These are phyloP conservation scores for Metschnikowia anglica DNA, from an alignment of 805 yeast genomes.

Conservation along the genomic window DNA sequence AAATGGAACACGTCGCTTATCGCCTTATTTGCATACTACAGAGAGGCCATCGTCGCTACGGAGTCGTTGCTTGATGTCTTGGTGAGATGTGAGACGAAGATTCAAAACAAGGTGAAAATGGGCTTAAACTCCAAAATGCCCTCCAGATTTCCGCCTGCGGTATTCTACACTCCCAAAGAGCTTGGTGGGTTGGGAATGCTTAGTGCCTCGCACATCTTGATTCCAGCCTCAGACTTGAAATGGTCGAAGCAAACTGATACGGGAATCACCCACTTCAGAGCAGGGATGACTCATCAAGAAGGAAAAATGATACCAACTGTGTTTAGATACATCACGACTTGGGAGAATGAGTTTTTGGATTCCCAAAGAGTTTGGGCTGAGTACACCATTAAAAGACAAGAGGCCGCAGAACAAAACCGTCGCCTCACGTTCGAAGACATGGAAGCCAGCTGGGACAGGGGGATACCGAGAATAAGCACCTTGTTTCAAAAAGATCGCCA, in stretches of 20 bases:
- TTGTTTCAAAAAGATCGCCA: slow-evolving; percentile 93
- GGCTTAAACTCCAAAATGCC: slow-evolving; percentile 99
- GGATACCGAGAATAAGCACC: slow-evolving; percentile 93
- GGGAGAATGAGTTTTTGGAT: slow-evolving; percentile 95
- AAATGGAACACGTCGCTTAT: slow-evolving; percentile 94
- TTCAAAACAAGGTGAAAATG: slow-evolving; percentile 90
- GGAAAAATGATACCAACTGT: slow-evolving; percentile 86
- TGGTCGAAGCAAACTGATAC: slow-evolving; percentile 95
- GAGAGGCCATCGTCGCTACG: slow-evolving; percentile 91
- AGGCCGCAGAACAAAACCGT: slow-evolving; percentile 81
- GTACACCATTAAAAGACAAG: slow-evolving; percentile 84
- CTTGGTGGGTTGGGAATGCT: slow-evolving; percentile 97
- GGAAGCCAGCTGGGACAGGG: slow-evolving; percentile 95
- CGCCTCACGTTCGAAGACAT: slow-evolving; percentile 88
- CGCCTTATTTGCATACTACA: slow-evolving; percentile 80
- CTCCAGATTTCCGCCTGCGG: slow-evolving; percentile 97
- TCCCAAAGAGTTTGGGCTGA: slow-evolving; percentile 98
- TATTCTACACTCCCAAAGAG: slow-evolving; percentile 95
- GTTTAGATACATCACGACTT: slow-evolving; percentile 86
- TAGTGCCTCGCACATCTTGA: slow-evolving; percentile 92
- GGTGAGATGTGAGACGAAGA: slow-evolving; percentile 88
- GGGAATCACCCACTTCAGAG: slow-evolving; percentile 89
- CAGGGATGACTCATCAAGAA: slow-evolving; percentile 86
- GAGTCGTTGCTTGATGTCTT: slow-evolving; percentile 72
- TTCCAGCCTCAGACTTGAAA: slow-evolving; percentile 87